Percentiles rank a stretch among this genome's conserved stretches.
These are phyloP conservation scores for Penicillium pulvis DNA, from an alignment of 495 filamentous ascomycete species.

Conservation along the genomic window DNA sequence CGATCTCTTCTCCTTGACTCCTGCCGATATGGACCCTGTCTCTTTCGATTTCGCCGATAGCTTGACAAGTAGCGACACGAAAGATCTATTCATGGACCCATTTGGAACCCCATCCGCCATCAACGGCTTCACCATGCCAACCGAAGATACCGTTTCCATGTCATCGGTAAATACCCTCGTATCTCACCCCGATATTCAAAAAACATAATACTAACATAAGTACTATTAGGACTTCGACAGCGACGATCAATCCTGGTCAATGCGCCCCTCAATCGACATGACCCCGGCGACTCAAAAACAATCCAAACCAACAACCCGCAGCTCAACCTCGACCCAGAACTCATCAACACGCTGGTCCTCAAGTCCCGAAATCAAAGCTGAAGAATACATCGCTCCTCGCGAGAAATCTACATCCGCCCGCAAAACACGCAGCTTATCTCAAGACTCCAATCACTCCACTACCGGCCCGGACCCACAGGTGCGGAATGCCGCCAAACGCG, in stretches of 20 bases:
- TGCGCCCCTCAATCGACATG: conserved; percentile 28
- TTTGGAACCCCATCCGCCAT: conserved; percentile 36
- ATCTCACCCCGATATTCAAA: not conserved
- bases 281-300: conserved; percentile 10
- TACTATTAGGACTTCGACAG: conserved; percentile 39
- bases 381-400: conserved; percentile 27
- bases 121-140: conserved; percentile 42
- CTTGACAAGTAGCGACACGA: conserved; percentile 36
- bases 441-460: conserved; percentile 32
- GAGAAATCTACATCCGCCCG: conserved; percentile 25
- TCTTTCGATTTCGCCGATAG: conserved; percentile 40
- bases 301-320: conserved; percentile 22
- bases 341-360: conserved; percentile 36
- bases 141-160: conserved; percentile 36
- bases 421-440: conserved; percentile 37
- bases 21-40: conserved; percentile 38
- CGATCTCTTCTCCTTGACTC: conserved; percentile 43
- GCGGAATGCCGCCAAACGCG: conserved; percentile 50
- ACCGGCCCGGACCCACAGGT: conserved; percentile 26
- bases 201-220: conserved; percentile 12
- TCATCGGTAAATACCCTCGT: conserved; percentile 33
- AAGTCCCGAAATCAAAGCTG: conserved; percentile 35
- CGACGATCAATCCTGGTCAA: conserved; percentile 45
- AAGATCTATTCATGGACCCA: conserved; percentile 40
- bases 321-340: conserved; percentile 13